A percentile compares a stretch with the other conserved stretches of the same genome.
Evolutionary conservation across 2,329 filamentous ascomycete species (phyloP).

Genomic region (Graphiopsis chlorocephala): DNA sequence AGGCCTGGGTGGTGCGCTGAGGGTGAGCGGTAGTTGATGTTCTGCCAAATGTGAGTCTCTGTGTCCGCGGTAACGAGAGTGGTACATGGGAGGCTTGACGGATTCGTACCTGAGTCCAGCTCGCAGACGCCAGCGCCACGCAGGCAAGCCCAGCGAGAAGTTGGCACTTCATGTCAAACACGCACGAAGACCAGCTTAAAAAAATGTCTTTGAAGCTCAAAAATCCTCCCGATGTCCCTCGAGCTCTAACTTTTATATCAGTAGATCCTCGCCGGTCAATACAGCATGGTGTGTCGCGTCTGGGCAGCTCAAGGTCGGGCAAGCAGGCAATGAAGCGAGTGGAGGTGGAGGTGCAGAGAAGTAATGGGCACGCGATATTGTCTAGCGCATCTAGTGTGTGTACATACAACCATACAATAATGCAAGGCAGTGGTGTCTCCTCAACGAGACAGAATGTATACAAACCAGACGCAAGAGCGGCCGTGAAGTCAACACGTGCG

Average conservation of each 20-base stretch:
- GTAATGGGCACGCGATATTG: background rate
- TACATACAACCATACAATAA: background rate
- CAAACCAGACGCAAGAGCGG: background rate
- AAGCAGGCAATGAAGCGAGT: background rate
- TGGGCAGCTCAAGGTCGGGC: background rate
- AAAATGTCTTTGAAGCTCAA: background rate
- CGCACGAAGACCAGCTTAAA: background rate
- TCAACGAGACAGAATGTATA: background rate
- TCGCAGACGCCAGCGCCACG: constrained; percentile 3
- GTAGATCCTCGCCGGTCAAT: background rate
- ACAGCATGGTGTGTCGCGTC: background rate
- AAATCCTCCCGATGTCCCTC: background rate
- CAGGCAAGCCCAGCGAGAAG: background rate
- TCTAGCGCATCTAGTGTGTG: background rate
- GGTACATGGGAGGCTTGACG: background rate
- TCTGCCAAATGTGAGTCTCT: background rate
- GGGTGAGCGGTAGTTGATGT: constrained; percentile 56
- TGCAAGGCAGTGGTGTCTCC: background rate
- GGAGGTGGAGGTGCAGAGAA: background rate
- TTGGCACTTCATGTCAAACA: background rate
- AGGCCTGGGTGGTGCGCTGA: constrained; percentile 62
- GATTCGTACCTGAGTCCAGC: constrained; percentile 11
- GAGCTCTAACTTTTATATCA: background rate
- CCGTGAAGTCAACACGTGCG: background rate
- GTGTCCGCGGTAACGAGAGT: background rate